Conservation (phyloP, 495 filamentous ascomycete genomes). For the Penicillium soppii region DNA sequence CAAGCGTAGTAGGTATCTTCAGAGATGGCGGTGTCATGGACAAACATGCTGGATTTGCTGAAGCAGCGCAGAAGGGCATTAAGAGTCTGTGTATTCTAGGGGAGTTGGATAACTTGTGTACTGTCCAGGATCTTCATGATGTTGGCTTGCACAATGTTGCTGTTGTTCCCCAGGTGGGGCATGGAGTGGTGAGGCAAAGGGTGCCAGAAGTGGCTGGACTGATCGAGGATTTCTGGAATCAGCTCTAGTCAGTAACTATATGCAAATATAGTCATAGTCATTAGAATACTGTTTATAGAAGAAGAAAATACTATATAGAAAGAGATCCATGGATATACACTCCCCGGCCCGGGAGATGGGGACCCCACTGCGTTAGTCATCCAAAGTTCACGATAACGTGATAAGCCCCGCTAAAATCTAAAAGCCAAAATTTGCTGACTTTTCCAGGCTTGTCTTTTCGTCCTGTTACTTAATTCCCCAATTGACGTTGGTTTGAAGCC, state of each 20-base stretch:
- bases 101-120: constrained; percentile 40
- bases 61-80: constrained; percentile 26
- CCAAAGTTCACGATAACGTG: constrained; percentile 45
- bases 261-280: no score
- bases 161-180: constrained; percentile 36
- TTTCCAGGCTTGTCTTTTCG: constrained; percentile 7
- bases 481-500: constrained; percentile 1
- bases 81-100: constrained; percentile 35
- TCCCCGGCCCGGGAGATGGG: not conserved
- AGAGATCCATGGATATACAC: not conserved
- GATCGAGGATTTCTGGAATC: constrained; percentile 34
- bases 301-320: no score
- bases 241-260: no score
- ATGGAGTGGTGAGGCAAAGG: constrained; percentile 37
- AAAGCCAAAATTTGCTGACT: constrained; percentile 32
- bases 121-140: constrained; percentile 25
- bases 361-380: not conserved
- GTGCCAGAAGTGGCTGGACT: constrained; percentile 31
- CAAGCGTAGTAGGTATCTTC: constrained; percentile 43
- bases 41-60: constrained; percentile 34
- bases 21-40: constrained; percentile 43
- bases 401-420: constrained; percentile 40
- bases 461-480: constrained; percentile 27
- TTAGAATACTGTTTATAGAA: not conserved
- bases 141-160: constrained; percentile 37